These are phyloP conservation scores for Yarrowia keelungensis DNA, from an alignment of 805 yeast species.

Conservation along the genomic window DNA sequence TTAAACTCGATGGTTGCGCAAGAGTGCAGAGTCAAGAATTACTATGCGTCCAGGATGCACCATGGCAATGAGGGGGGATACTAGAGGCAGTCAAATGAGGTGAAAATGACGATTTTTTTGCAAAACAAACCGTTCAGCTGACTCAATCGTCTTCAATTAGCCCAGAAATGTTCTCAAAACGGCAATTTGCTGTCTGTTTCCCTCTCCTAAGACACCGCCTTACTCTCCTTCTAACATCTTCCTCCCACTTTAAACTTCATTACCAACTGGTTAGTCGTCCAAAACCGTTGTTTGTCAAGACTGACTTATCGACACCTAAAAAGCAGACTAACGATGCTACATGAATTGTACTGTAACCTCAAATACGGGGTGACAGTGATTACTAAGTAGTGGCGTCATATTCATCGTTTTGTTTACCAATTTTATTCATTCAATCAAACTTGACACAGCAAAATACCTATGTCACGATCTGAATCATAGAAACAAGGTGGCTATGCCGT, in stretches of 20 bases:
- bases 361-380: too few species aligned
- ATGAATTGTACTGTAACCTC: too few species aligned
- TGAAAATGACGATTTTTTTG: too few species aligned
- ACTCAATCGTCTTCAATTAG: neutral
- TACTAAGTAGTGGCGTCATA: too few species aligned
- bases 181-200: too few species aligned
- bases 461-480: neutral
- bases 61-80: too few species aligned
- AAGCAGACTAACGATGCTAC: neutral
- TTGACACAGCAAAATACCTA: neutral
- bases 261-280: slow-evolving; percentile 8
- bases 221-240: neutral
- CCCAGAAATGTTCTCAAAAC: neutral
- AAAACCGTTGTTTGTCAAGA: neutral
- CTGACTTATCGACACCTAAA: neutral
- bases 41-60: slow-evolving; percentile 2
- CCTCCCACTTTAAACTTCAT: neutral
- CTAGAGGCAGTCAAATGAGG: too few species aligned
- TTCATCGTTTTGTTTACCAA: too few species aligned
- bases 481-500: neutral
- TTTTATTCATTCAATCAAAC: neutral
- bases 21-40: slow-evolving; percentile 30
- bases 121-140: too few species aligned
- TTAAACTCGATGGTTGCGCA: slow-evolving; percentile 10
- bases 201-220: neutral